Percentiles rank a stretch among this genome's conserved stretches.
Evolutionary conservation across 345 rosid species (phyloP).

Genomic region (Linum tenue): DNA sequence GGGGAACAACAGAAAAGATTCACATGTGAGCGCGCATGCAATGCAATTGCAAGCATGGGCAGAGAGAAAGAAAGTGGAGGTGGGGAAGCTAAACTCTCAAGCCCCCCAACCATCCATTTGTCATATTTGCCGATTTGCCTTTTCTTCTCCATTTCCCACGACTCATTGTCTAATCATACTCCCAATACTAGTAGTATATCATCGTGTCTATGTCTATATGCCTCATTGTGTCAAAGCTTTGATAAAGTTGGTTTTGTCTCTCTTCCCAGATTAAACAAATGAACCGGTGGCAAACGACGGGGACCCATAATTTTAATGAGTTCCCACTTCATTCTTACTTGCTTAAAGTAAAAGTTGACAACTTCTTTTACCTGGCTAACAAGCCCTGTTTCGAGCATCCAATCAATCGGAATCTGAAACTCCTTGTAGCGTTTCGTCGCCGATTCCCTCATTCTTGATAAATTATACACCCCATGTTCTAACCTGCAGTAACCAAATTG

Average conservation of each 20-base stretch:
- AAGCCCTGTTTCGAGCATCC: conserved; percentile 95
- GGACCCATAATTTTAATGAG: conserved; percentile 13
- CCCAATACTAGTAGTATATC: neutral
- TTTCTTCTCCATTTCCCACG: neutral
- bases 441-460: conserved; percentile 87
- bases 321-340: no score
- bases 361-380: conserved; percentile 55
- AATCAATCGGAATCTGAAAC: conserved; percentile 70
- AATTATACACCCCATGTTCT: conserved; percentile 85
- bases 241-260: conserved; percentile 11
- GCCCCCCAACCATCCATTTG: conserved; percentile 21
- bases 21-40: conserved; percentile 47
- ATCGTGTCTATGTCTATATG: conserved; percentile 8
- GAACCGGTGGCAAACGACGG: conserved; percentile 2
- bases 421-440: conserved; percentile 53
- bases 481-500: conserved; percentile 32
- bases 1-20: conserved; percentile 8
- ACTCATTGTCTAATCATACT: conserved; percentile 3
- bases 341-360: neutral
- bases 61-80: conserved; percentile 11
- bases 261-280: conserved; percentile 5
- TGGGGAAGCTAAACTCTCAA: neutral
- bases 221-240: neutral
- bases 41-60: no score
- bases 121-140: conserved; percentile 17